A percentile compares a stretch with the other conserved stretches of the same genome.
These are phyloP conservation scores for Lipomyces anomalus DNA, from an alignment of 805 yeast species.

Conservation along the genomic window DNA sequence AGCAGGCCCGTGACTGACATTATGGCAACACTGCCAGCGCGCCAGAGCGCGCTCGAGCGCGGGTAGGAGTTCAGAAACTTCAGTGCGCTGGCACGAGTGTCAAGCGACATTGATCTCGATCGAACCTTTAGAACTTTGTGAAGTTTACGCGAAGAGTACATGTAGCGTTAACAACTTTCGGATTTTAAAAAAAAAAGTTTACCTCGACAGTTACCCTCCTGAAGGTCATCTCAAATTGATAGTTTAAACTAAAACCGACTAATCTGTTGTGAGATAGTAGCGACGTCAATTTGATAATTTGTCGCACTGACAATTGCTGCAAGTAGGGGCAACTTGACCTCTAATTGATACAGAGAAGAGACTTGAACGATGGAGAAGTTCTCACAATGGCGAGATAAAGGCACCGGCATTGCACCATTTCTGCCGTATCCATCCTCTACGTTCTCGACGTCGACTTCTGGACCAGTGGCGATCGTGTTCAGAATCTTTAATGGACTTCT, in stretches of 20 bases:
- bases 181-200: no score
- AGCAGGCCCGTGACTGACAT: slow-evolving; percentile 59
- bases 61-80: slow-evolving; percentile 63
- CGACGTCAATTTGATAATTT: no score
- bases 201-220: no score
- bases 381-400: slow-evolving; percentile 79
- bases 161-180: no score
- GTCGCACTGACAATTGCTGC: background rate
- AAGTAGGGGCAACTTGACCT: no score
- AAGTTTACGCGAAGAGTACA: no score
- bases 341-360: background rate
- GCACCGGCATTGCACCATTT: slow-evolving; percentile 91
- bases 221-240: no score
- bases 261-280: no score
- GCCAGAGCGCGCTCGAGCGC: slow-evolving; percentile 56
- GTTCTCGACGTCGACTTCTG: slow-evolving; percentile 6
- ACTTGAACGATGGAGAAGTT: slow-evolving; percentile 62
- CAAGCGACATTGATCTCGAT: no score
- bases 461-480: slow-evolving; percentile 23
- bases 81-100: no score
- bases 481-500: slow-evolving; percentile 21
- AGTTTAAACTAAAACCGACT: no score
- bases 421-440: slow-evolving; percentile 43
- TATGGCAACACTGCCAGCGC: slow-evolving; percentile 59
- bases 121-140: no score